Percentiles rank a stretch among this genome's conserved stretches.
These are phyloP conservation scores for Pythium oligandrum DNA, from an alignment of 352 stramenopile genomes.

Conservation along the genomic window DNA sequence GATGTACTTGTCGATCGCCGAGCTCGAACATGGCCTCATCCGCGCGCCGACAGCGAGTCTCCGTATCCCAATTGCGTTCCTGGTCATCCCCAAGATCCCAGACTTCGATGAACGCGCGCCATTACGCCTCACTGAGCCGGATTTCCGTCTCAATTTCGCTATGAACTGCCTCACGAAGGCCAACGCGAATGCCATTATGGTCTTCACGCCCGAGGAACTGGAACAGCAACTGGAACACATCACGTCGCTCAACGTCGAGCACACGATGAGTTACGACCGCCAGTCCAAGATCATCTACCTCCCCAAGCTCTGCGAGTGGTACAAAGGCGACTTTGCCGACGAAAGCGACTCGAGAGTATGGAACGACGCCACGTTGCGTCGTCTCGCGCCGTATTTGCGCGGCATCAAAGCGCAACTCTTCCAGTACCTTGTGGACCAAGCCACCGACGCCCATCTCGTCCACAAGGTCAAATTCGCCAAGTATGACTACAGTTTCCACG, in stretches of 20 bases:
- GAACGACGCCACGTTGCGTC: constrained; percentile 22
- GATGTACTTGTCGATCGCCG: constrained; percentile 37
- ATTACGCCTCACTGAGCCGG: constrained; percentile 21
- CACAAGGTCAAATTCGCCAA: constrained; percentile 46
- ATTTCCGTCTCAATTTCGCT: constrained; percentile 58
- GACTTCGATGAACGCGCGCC: constrained; percentile 20
- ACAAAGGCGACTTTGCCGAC: constrained; percentile 34
- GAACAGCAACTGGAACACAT: constrained; percentile 43
- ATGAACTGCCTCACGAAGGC: constrained; percentile 61
- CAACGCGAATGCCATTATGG: constrained; percentile 25
- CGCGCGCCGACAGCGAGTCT: constrained; percentile 35
- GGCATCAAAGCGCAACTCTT: constrained; percentile 30
- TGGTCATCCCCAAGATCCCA: constrained; percentile 38
- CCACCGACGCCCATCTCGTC: constrained; percentile 18
- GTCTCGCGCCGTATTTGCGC: constrained; percentile 28
- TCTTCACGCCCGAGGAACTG: constrained; percentile 64
- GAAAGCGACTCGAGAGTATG: constrained; percentile 7
- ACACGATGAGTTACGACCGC: constrained; percentile 36
- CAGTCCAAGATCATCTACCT: constrained; percentile 39
- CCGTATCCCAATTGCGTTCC: constrained; percentile 31
- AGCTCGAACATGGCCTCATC: constrained; percentile 53
- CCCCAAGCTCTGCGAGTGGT: constrained; percentile 59
- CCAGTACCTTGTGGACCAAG: constrained; percentile 30
- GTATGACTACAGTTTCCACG: constrained; percentile 54
- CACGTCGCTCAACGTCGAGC: constrained; percentile 22